Base-by-base conservation (phyloP, 768 basidiomycete species). In the Suillus paluster region DNA sequence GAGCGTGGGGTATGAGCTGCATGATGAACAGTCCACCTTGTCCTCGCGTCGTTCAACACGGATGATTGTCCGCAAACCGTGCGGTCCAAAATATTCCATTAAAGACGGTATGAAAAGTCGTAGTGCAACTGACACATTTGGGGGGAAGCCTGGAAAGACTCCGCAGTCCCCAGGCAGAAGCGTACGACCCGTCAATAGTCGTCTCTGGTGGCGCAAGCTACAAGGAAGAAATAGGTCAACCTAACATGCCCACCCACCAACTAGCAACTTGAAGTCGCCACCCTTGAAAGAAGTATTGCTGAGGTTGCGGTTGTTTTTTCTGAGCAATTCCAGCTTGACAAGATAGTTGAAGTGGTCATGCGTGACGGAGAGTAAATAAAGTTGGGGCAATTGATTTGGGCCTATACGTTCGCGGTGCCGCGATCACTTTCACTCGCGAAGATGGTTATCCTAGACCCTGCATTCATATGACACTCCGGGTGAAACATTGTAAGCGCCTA, bases 171-270 rank as follows among this genome's bases (percentile, higher is more conserved):
- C 19, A n/a, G 19, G 7, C 49, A 50, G 19, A 50, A 50, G 19
- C 48, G 48, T 25, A 30, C 17, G 17, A 49, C 27, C 3, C 33
- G 6, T 6, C 30, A 30, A 10, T 19, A 33, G 27, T 50, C 49
- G 49, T 27, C 49, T 27, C 49, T 50, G n/a, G 49, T n/a, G 49
- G 49, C 49, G 49, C 49, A 33, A 33, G 19, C 49, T 50, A 50
- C 27, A 50, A 50, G 27, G 27, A 49, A 49, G 27, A 50, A n/a
- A 50, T 50, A 19, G 10, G 5, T 23, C 2, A 33, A 5, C 19
- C 27, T 30, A 25, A 15, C 23, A 17, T 27, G 46, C 30, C n/a
- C 49, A 11, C 27, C 25, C 27, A 27, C 17, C 49, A n/a, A 19
- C 11, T 19, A 50, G 49, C 19, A 30, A 27, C 19, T 30, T n/a